Base-by-base conservation (phyloP, 495 filamentous ascomycete species). In the Letharia columbiana region DNA sequence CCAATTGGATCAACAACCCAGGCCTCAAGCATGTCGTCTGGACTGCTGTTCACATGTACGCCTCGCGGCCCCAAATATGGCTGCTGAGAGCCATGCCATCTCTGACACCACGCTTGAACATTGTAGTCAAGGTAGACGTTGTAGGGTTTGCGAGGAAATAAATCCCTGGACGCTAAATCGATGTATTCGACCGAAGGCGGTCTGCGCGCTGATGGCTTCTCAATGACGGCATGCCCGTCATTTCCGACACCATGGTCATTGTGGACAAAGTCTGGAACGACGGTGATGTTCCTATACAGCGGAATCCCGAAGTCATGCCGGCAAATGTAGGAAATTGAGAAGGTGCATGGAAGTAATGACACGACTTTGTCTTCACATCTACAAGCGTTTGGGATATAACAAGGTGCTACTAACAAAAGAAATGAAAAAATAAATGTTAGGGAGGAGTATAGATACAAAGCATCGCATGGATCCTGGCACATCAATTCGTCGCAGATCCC, bases 51-150 rank as follows among this genome's bases (percentile, higher is more conserved):
- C 17, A 58, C 63, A 17, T 40, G 6, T 18, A 40, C 15, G 39
- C 63, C 63, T 59, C 63, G 40, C 49, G 63, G 63, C 5, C 63
- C 63, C 47, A 57, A 41, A 54, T 50, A 65, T 12, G 47, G 35
- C 49, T 28, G 47, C 18, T 44, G 63, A 35, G 63, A 57, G 3
- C 52, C 49, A 40, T 59, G 11, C 63, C 63, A 65, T 45, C n/a
- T 58, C 52, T 45, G 39, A 33, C 37, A 31, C 52, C 18, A 49
- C 18, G 18, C 8, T 49, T 49, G 45, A 23, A 3, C 20, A 9
- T n/a, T 49, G 7, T 23, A 6, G 45, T n/a, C 45, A n/a, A 2
- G 45, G 20, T 49, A 49, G 45, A 49, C 20, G 45, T 49, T 49
- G 45, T 49, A 49, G 20, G 45, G 45, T 49, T 7, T 20, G 45